phyloP scores from a whole-genome alignment of 371 early-diverging fungal species.

The Rhizopus sp. region DNA sequence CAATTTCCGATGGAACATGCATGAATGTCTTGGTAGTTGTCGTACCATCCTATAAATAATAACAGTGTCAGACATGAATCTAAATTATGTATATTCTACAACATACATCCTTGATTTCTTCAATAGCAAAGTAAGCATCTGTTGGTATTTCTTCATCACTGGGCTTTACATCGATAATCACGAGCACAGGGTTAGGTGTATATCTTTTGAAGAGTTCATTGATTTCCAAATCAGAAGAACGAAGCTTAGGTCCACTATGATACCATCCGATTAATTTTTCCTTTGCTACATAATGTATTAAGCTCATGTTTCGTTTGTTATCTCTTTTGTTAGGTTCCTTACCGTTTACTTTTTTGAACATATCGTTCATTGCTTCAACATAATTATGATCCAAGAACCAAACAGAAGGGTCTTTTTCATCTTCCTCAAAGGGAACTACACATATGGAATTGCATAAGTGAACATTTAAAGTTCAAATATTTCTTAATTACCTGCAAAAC shows the following conservation, averaged over 20 bases:
- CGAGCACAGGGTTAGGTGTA: constrained; percentile 93
- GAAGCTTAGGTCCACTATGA: constrained; percentile 98
- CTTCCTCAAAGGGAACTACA: constrained; percentile 98
- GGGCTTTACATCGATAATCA: constrained; percentile 94
- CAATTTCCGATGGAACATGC: constrained; percentile 95
- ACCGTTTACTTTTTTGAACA: constrained; percentile 99
- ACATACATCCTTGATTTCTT: constrained; percentile 88
- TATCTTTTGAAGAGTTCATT: constrained; percentile 97
- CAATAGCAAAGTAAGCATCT: constrained; percentile 94
- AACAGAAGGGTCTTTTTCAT: constrained; percentile 95
- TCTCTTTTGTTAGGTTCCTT: constrained; percentile 12
- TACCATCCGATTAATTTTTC: constrained; percentile 99
- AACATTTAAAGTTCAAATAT: background rate
- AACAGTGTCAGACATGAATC: background rate
- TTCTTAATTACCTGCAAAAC: constrained; percentile 87
- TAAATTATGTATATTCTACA: background rate
- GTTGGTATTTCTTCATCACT: constrained; percentile 93
- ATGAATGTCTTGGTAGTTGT: constrained; percentile 94
- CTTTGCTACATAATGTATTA: constrained; percentile 67
- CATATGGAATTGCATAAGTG: background rate
- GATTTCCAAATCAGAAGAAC: constrained; percentile 97
- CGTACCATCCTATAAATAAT: constrained; percentile 81
- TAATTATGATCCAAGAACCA: constrained; percentile 99
- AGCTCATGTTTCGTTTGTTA: background rate
- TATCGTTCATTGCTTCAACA: constrained; percentile 98